Evolutionary conservation across 768 basidiomycete genomes (phyloP).

Genomic region (Dacryopinax primogenitus): DNA sequence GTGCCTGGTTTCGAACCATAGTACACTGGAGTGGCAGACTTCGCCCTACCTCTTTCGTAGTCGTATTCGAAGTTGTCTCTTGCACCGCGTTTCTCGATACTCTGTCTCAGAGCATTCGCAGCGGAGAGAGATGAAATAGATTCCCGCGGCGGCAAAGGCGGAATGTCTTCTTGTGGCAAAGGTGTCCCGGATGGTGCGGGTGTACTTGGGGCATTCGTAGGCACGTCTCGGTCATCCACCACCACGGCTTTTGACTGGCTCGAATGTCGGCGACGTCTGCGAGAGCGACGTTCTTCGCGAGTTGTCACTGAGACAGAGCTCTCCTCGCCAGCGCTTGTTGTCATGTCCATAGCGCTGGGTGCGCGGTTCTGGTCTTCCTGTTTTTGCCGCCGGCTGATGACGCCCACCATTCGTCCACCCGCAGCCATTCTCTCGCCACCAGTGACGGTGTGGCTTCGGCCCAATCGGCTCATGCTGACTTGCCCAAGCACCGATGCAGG

Average conservation of each 20-base stretch:
- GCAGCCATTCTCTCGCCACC: conserved; percentile 68
- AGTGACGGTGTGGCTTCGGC: conserved; percentile 68
- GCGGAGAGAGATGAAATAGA: not conserved
- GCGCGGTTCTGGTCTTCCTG: conserved; percentile 12
- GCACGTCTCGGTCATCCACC: conserved; percentile 25
- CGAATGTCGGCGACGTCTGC: conserved; percentile 12
- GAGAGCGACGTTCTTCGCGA: conserved; percentile 11
- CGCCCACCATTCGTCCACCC: conserved; percentile 46
- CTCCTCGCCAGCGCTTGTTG: conserved; percentile 12
- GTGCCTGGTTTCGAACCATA: not conserved
- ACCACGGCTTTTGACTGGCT: conserved; percentile 21
- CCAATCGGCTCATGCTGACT: conserved; percentile 24
- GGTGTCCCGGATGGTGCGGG: conserved; percentile 16
- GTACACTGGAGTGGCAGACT: not conserved
- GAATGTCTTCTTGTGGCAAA: conserved; percentile 6
- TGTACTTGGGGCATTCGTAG: conserved; percentile 19
- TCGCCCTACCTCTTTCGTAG: not conserved
- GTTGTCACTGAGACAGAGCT: conserved; percentile 6
- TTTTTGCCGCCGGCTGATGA: conserved; percentile 15
- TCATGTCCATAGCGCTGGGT: conserved; percentile 12
- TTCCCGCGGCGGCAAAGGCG: conserved; percentile 5
- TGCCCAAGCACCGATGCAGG: conserved; percentile 40
- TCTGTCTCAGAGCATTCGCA: conserved; percentile 9
- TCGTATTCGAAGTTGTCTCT: conserved; percentile 3
- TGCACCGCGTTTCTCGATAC: not conserved